Conservation (phyloP, 148 eudicot genomes). For the Arctostaphylos glauca region DNA sequence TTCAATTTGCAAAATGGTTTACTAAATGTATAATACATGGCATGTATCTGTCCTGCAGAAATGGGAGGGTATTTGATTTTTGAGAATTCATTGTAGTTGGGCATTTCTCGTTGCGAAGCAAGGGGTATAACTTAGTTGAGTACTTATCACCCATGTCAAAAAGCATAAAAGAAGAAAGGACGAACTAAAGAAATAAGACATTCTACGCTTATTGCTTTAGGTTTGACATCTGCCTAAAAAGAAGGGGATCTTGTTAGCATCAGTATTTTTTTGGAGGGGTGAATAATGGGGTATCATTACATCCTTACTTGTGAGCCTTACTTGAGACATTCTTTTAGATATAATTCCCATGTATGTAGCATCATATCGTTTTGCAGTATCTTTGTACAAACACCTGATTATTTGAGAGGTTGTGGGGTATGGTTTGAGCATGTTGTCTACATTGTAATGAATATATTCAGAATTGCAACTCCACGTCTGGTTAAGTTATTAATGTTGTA, state of each 20-base stretch:
- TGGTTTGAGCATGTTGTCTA: neutral
- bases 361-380: neutral
- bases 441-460: neutral
- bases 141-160: neutral
- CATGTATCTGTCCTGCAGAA: neutral
- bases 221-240: slow-evolving; percentile 48
- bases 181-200: neutral
- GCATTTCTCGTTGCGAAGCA: neutral
- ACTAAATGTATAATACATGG: neutral
- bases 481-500: neutral
- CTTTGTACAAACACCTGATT: neutral
- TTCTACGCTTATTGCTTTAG: too few species aligned
- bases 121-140: neutral
- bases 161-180: neutral
- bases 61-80: neutral
- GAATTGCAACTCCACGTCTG: neutral
- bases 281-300: neutral
- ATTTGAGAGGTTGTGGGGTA: neutral
- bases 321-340: neutral
- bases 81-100: neutral
- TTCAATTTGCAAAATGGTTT: neutral
- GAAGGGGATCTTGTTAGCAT: neutral
- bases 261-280: neutral
- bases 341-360: neutral
- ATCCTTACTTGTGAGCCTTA: too few species aligned